Evolutionary conservation across 2,329 filamentous ascomycete species (phyloP), one percentile per base, ranked within the genome.

Genomic region (Purpureocillium lavendulum): DNA sequence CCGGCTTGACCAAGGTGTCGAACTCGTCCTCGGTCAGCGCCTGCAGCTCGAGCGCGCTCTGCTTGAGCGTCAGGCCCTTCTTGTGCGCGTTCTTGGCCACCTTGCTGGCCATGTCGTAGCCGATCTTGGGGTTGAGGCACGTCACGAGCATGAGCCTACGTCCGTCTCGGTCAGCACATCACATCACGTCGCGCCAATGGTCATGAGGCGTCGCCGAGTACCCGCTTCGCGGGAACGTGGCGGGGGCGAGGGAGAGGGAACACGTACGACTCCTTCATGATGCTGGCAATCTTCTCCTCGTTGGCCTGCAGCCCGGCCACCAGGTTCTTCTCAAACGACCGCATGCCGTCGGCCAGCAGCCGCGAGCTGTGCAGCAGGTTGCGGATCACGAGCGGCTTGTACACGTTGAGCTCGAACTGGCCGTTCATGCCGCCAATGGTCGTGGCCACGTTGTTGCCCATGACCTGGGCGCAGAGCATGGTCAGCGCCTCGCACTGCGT

Each of bases 71-170:
- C 38, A 90, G 68, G 28, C 88, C 88, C 79, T 97, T 97, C 79
- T 96, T 96, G 73, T 98, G 92, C 13, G 92, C 92, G 59, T 98
- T 94, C 82, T 96, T 96, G 57, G 89, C 89, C 17, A 95, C 89
- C 73, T 94, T 94, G 66, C 82, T 88, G 38, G 89, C 89, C 86
- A 94, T 94, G 61, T 96, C 89, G 66, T 96, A 95, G 44, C 89
- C 90, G 59, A 97, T 96, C 65, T 94, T 87, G 52, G 89, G 88
- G 75, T 96, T 96, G 47, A 97, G 75, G 74, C 90, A 96, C 49
- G 92, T 98, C 29, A 97, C 92, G 50, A 97, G 77, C 92, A 98
- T 98, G 55, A 98, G 76, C 59, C 87, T 94, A 18, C n/a, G 21
- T 16, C 15, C 4, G 5, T 13, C 12, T 9, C 3, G 6, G 11